Evolutionary conservation across 108 stramenopile genomes (phyloP).

Genomic region (Bacterosira constricta): DNA sequence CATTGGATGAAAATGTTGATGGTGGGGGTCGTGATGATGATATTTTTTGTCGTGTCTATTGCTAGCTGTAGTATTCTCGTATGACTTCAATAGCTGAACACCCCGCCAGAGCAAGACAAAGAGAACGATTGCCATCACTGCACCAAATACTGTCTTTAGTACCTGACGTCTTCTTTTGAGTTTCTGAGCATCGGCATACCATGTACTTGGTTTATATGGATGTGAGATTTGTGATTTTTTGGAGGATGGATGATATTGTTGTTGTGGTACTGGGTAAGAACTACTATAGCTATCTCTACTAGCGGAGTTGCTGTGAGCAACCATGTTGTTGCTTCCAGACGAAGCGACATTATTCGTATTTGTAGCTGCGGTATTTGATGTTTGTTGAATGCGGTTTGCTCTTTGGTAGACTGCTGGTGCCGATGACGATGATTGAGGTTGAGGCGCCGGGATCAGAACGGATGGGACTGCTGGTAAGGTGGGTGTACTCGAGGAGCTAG

Average conservation of each 20-base stretch:
- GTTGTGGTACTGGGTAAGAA: conserved; percentile 10
- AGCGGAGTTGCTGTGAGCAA: neutral
- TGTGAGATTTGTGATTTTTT: conserved; percentile 20
- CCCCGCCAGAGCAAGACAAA: conserved; percentile 4
- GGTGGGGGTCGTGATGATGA: conserved; percentile 24
- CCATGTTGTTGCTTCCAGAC: neutral
- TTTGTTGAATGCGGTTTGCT: neutral
- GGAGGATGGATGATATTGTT: conserved; percentile 3
- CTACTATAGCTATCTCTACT: conserved; percentile 14
- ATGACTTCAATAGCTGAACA: conserved; percentile 10
- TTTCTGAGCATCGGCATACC: conserved; percentile 25
- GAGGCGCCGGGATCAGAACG: conserved; percentile 22
- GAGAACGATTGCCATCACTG: neutral
- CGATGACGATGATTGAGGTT: neutral
- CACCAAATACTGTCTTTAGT: conserved; percentile 6
- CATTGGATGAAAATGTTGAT: conserved; percentile 51
- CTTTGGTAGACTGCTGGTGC: conserved; percentile 16
- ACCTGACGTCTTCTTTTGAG: conserved; percentile 14
- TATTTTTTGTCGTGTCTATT: conserved; percentile 7
- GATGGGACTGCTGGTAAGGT: neutral
- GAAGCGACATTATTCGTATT: neutral
- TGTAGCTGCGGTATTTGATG: neutral
- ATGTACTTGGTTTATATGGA: conserved; percentile 38
- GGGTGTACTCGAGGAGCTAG: neutral
- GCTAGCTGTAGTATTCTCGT: conserved; percentile 2